A percentile compares a stretch with the other conserved stretches of the same genome.
phyloP scores from a whole-genome alignment of 805 yeast species.

The Wickerhamiella spandovensis region DNA sequence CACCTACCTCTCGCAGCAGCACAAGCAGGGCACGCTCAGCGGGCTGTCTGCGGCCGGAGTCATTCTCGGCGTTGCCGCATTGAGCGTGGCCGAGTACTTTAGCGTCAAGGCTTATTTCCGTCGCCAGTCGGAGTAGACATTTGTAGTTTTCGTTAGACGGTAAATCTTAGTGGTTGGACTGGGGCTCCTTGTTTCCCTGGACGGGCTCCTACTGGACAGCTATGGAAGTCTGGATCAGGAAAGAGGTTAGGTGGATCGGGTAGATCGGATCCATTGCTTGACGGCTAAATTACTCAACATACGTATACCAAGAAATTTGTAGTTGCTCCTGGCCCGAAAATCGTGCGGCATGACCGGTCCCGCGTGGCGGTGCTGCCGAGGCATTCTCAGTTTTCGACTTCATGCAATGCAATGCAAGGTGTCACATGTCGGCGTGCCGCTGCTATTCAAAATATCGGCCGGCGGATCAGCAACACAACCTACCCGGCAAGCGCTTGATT shows the following conservation, averaged over 20 bases:
- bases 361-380: background rate
- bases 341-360: background rate
- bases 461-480: no score
- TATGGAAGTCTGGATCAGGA: no score
- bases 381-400: background rate
- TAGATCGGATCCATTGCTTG: no score
- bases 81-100: constrained; percentile 20
- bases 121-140: constrained; percentile 7
- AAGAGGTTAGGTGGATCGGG: no score
- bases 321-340: no score
- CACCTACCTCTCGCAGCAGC: constrained; percentile 20
- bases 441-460: background rate
- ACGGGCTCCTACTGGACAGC: no score
- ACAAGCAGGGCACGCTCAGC: constrained; percentile 17
- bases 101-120: constrained; percentile 20
- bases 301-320: no score
- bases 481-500: background rate
- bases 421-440: background rate
- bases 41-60: constrained; percentile 16
- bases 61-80: constrained; percentile 18
- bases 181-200: no score
- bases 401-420: background rate
- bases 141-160: background rate
- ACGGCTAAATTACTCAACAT: no score
- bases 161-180: background rate